phyloP scores from a whole-genome alignment of 2,329 filamentous ascomycete genomes.

The Trichoderma gracile region DNA sequence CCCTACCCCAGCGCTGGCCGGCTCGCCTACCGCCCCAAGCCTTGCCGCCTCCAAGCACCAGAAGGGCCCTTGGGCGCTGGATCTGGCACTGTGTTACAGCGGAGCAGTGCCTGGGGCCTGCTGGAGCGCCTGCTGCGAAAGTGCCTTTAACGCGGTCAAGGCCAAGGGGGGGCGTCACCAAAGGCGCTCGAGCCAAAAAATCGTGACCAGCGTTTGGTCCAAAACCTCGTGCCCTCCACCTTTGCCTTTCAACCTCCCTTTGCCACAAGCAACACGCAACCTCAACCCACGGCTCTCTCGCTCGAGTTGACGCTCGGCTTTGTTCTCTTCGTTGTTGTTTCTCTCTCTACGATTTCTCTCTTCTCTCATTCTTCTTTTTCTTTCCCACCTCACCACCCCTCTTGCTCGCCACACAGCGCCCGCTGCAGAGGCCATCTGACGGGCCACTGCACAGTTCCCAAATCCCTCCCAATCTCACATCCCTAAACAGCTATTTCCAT shows the following conservation, averaged over 20 bases:
- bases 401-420: conserved; percentile 32
- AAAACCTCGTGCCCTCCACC: conserved; percentile 42
- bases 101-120: not conserved
- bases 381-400: conserved; percentile 31
- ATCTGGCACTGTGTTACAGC: conserved; percentile 24
- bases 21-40: not conserved
- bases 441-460: conserved; percentile 33
- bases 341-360: conserved; percentile 32
- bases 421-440: conserved; percentile 44
- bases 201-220: conserved; percentile 42
- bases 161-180: conserved; percentile 34
- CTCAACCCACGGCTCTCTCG: conserved; percentile 31
- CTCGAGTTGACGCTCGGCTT: conserved; percentile 34
- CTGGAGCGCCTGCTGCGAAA: conserved; percentile 2
- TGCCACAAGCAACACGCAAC: conserved; percentile 28
- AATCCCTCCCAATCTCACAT: conserved; percentile 38
- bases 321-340: conserved; percentile 35
- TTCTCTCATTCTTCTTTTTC: conserved; percentile 32
- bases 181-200: conserved; percentile 40
- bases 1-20: conserved; percentile 13
- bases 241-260: conserved; percentile 30
- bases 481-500: conserved; percentile 42
- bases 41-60: not conserved
- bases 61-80: conserved; percentile 1
- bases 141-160: conserved; percentile 26